phyloP scores from a whole-genome alignment of 2,329 filamentous ascomycete genomes.

The Ilyonectria sp. region DNA sequence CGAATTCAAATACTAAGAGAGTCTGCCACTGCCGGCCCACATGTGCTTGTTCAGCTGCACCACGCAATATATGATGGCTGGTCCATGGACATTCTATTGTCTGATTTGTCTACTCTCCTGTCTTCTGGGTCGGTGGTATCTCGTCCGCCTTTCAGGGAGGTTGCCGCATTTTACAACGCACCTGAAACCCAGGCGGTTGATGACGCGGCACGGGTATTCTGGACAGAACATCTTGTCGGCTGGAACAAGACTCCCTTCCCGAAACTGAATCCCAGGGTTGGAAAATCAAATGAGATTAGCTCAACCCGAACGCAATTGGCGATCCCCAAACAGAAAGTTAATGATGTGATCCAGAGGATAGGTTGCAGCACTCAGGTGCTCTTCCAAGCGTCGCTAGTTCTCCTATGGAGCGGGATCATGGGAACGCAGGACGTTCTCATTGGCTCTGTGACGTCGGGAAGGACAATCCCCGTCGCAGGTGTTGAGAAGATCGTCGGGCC shows the following conservation, averaged over 20 bases:
- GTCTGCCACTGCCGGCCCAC: conserved; percentile 38
- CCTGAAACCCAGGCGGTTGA: conserved; percentile 43
- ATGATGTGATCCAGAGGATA: conserved; percentile 54
- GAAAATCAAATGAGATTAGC: conserved; percentile 28
- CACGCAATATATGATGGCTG: conserved; percentile 95
- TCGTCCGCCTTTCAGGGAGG: conserved; percentile 72
- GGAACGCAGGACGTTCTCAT: conserved; percentile 79
- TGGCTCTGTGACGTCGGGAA: conserved; percentile 86
- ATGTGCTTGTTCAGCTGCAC: conserved; percentile 74
- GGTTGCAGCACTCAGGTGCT: conserved; percentile 77
- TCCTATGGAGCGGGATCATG: conserved; percentile 76
- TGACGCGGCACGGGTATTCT: conserved; percentile 72
- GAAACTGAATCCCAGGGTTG: conserved; percentile 56
- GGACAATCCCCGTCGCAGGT: conserved; percentile 78
- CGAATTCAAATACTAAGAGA: conserved; percentile 67
- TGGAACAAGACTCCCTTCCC: conserved; percentile 71
- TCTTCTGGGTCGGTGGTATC: conserved; percentile 40
- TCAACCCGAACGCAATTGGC: conserved; percentile 34
- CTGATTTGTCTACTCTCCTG: conserved; percentile 74
- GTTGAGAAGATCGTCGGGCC: conserved; percentile 86
- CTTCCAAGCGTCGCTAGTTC: conserved; percentile 80
- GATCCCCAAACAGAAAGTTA: conserved; percentile 40
- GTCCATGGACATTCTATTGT: conserved; percentile 83
- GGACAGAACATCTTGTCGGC: conserved; percentile 76
- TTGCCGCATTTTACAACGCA: conserved; percentile 67